Percentiles rank a stretch among this genome's conserved stretches.
These are phyloP conservation scores for Trametes meyenii DNA, from an alignment of 768 basidiomycete species.

Conservation along the genomic window DNA sequence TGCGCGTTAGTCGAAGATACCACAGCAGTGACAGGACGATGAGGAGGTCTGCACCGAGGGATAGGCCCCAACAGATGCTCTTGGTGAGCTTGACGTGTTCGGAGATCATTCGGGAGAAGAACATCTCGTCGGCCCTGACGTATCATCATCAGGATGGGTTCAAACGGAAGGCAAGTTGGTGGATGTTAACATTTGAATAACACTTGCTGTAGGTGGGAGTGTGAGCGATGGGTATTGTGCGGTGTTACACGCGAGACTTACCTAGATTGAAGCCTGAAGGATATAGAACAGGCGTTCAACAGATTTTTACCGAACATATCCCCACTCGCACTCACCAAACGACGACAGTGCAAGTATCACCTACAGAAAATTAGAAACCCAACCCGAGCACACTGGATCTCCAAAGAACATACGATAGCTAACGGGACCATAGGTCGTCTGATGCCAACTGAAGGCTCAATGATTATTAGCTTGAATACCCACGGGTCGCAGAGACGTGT, in stretches of 20 bases:
- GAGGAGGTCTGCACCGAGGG: slow-evolving; percentile 17
- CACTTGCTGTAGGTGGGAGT: neutral
- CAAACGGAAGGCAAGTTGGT: too few relatives aligned
- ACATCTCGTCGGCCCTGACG: slow-evolving; percentile 9
- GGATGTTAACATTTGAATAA: neutral
- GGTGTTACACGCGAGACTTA: neutral
- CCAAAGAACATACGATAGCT: slow-evolving; percentile 2
- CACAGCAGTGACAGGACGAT: slow-evolving; percentile 23
- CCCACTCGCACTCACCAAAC: neutral
- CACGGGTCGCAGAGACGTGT: neutral
- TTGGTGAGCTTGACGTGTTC: slow-evolving; percentile 19
- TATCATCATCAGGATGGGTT: neutral
- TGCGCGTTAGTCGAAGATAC: slow-evolving; percentile 17
- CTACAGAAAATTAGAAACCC: neutral
- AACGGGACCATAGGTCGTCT: slow-evolving; percentile 1
- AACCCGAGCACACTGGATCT: neutral
- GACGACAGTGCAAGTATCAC: neutral
- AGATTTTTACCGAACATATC: too few relatives aligned
- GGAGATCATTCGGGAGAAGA: slow-evolving; percentile 21
- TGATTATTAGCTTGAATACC: too few relatives aligned
- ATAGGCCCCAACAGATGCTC: slow-evolving; percentile 20
- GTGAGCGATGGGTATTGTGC: neutral
- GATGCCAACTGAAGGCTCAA: neutral
- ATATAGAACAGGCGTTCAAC: neutral
- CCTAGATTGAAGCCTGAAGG: neutral